A percentile compares a stretch with the other conserved stretches of the same genome.
phyloP scores from a whole-genome alignment of 176 grass and related monocot genomes.

The Aegilops tauschii region DNA sequence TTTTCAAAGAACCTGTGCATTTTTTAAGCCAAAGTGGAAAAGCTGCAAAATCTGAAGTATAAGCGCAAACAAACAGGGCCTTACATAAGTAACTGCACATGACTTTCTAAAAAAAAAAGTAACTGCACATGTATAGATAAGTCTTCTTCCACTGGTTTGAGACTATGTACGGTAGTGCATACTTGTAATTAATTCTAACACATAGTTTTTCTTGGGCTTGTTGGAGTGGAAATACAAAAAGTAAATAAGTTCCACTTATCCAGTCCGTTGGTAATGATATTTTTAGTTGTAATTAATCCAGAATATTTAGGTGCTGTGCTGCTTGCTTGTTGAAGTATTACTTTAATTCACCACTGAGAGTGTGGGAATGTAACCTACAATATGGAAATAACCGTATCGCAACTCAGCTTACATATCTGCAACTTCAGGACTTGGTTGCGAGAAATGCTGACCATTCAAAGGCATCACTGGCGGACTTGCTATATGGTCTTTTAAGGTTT shows the following conservation, averaged over 20 bases:
- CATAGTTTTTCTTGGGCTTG: background rate
- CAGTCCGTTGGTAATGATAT: background rate
- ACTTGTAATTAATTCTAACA: background rate
- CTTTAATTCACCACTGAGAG: background rate
- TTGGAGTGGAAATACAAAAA: background rate
- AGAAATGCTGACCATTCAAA: conserved; percentile 61
- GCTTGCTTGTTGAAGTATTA: background rate
- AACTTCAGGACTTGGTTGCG: conserved; percentile 70
- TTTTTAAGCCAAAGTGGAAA: too few relatives aligned
- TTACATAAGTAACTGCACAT: background rate
- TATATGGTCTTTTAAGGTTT: conserved; percentile 63
- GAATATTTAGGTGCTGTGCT: background rate
- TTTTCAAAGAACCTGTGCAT: background rate
- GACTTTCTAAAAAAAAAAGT: background rate
- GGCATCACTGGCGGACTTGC: conserved; percentile 47
- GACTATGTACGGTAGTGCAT: background rate
- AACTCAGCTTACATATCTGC: background rate
- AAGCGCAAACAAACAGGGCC: too few relatives aligned
- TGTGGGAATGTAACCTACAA: background rate
- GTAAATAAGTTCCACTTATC: background rate
- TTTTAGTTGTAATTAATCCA: conserved; percentile 5
- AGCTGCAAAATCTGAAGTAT: too few relatives aligned
- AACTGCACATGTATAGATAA: conserved; percentile 10
- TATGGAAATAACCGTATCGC: background rate
- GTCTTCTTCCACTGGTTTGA: background rate